Evolutionary conservation across 1,139 yeast species (phyloP).

Genomic region (Geotrichum armillariae): DNA sequence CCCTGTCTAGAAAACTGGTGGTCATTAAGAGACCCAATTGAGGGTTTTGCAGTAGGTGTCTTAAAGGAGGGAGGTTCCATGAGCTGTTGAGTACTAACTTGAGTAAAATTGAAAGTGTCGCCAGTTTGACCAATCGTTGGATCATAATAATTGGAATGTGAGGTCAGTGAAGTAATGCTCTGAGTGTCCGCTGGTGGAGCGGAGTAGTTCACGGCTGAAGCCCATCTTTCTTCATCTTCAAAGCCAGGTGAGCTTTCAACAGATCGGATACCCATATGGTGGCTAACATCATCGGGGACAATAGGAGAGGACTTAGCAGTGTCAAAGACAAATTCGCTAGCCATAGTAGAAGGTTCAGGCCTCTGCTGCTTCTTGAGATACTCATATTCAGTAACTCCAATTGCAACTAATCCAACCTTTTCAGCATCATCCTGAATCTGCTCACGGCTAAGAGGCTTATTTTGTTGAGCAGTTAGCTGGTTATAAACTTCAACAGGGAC

Average conservation of each 20-base stretch:
- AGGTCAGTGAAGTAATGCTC: constrained; percentile 11
- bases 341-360: not conserved
- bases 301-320: not conserved
- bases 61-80: constrained; percentile 13
- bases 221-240: constrained; percentile 9
- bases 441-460: constrained; percentile 21
- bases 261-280: constrained; percentile 11
- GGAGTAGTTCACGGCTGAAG: constrained; percentile 1
- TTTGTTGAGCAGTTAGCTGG: constrained; percentile 16
- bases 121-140: constrained; percentile 13
- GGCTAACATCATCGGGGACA: not conserved
- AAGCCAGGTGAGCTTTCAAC: constrained; percentile 7
- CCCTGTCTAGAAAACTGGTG: not conserved
- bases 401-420: constrained; percentile 43
- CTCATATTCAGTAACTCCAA: constrained; percentile 37
- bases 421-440: constrained; percentile 26
- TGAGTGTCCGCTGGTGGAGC: constrained; percentile 10
- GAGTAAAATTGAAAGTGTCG: constrained; percentile 5
- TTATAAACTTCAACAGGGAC: constrained; percentile 29
- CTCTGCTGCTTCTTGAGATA: constrained; percentile 24
- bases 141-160: constrained; percentile 5
- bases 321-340: not conserved
- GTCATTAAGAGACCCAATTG: constrained; percentile 6
- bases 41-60: constrained; percentile 1
- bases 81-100: not conserved